These are phyloP conservation scores for Globisporangium viniferum DNA, from an alignment of 352 stramenopile genomes.

Conservation along the genomic window DNA sequence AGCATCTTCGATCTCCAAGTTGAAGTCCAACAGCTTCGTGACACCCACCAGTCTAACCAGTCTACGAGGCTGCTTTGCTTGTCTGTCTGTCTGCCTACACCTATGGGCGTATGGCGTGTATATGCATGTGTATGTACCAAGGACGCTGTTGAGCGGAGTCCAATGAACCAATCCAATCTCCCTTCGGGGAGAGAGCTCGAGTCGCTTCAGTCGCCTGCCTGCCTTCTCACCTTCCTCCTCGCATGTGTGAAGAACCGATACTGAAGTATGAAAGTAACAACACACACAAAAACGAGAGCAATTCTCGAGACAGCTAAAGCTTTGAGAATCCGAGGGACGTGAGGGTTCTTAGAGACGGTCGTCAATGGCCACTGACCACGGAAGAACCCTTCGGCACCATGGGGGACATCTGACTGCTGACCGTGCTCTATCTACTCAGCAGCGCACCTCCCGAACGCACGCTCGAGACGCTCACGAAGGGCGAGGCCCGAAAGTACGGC, in stretches of 20 bases:
- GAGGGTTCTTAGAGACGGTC: no score
- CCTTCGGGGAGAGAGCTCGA: neutral
- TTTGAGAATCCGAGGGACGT: no score
- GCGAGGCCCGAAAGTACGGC: slow-evolving; percentile 36
- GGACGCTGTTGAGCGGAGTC: neutral
- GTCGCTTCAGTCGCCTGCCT: neutral
- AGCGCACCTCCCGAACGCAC: slow-evolving; percentile 29
- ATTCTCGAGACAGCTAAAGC: no score
- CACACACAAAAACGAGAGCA: no score
- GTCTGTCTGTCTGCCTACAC: no score
- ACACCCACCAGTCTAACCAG: no score
- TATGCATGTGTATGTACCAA: neutral
- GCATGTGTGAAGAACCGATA: slow-evolving; percentile 3
- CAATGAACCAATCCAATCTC: neutral
- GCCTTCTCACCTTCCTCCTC: neutral
- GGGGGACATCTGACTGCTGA: slow-evolving; percentile 20
- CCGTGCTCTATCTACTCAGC: slow-evolving; percentile 41
- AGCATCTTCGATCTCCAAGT: no score
- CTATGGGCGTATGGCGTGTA: neutral
- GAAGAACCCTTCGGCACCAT: no score
- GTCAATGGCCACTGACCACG: no score
- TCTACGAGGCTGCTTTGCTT: no score
- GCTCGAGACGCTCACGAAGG: slow-evolving; percentile 29
- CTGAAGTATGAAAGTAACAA: neutral
- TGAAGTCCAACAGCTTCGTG: no score